phyloP scores from a whole-genome alignment of 2,329 filamentous ascomycete species.

The Scorias spongiosa region DNA sequence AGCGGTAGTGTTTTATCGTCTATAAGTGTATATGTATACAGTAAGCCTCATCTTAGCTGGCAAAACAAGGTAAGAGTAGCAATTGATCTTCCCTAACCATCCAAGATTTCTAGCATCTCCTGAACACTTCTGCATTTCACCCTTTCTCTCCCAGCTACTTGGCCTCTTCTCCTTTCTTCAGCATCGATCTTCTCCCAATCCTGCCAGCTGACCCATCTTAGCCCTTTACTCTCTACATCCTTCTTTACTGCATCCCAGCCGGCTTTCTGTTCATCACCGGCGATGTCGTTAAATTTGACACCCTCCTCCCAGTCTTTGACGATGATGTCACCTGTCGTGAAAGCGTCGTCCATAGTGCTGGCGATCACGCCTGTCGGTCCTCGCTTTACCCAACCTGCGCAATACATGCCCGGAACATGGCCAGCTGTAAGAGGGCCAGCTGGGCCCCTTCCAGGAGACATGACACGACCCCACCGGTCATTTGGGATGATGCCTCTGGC shows the following conservation, averaged over 20 bases:
- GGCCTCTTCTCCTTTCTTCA: conserved; percentile 56
- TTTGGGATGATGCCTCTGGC: conserved; percentile 65
- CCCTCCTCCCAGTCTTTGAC: conserved; percentile 53
- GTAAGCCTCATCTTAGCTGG: not conserved
- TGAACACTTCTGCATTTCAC: conserved; percentile 47
- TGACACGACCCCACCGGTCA: conserved; percentile 62
- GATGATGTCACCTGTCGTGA: conserved; percentile 73
- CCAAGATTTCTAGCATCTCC: conserved; percentile 42
- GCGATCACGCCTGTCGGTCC: conserved; percentile 93
- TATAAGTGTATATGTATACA: too few relatives aligned
- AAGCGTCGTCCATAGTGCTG: conserved; percentile 89
- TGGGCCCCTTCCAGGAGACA: conserved; percentile 27
- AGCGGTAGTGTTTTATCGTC: too few relatives aligned
- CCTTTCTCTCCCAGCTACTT: conserved; percentile 55
- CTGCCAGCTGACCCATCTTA: conserved; percentile 58
- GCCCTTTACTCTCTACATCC: conserved; percentile 40
- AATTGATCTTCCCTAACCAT: conserved; percentile 11
- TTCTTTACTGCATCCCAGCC: conserved; percentile 67
- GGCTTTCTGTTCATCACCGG: conserved; percentile 24
- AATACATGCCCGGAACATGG: conserved; percentile 63
- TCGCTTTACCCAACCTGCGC: conserved; percentile 89
- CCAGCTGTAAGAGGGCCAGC: conserved; percentile 27
- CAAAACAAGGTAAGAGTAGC: not conserved
- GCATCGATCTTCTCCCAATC: conserved; percentile 77
- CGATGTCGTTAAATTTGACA: conserved; percentile 27